Base-by-base conservation (phyloP, 257 asterid species). In the Plectranthus barbatus region DNA sequence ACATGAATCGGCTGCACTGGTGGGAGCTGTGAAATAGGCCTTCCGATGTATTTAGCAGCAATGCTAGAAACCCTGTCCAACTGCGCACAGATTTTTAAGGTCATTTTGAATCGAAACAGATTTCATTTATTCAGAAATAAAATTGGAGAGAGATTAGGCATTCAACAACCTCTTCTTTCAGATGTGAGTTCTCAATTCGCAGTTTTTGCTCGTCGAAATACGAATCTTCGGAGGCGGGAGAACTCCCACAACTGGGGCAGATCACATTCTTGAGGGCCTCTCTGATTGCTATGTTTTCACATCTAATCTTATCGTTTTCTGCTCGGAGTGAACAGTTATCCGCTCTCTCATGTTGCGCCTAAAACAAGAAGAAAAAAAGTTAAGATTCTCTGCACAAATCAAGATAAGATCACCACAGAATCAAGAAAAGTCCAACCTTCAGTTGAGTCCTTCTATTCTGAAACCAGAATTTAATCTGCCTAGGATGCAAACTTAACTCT, bases 391-490 rank as follows among this genome's bases (percentile, higher is more conserved):
- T 48, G 47, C 4, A 42, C 41, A 11, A 48, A 18, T 40, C 23
- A 24, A 40, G 21, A 50, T 17, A 1, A 19, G 9, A 61, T 47
- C 12, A 48, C 1, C 31, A 24, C n/a, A 31, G 13, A 44, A 53
- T 42, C 3, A 14, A 24, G 9, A 20, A 0, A 23, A 31, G 9
- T 3, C 7, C 0, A 21, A 41, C 99, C 99, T 93, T 93, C 92
- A 87, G 85, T 51, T 93, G 99, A 46, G 99, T 93, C 74, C 99
- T 87, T 7, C 97, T 74, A 53, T 93, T 93, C 60, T 93, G 99
- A 69, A 93, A 93, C 99, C 99, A 93, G 70, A 93, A 93, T 72
- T 93, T 93, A 75, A 93, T 87, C 76, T 93, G 99, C 6, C 94
- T 71, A 9, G 99, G 96, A 68, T 85, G 88, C 73, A 93, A 76